A percentile compares a stretch with the other conserved stretches of the same genome.
phyloP scores from a whole-genome alignment of 2,329 filamentous ascomycete species.

The Cercospora zeae-maydis region DNA sequence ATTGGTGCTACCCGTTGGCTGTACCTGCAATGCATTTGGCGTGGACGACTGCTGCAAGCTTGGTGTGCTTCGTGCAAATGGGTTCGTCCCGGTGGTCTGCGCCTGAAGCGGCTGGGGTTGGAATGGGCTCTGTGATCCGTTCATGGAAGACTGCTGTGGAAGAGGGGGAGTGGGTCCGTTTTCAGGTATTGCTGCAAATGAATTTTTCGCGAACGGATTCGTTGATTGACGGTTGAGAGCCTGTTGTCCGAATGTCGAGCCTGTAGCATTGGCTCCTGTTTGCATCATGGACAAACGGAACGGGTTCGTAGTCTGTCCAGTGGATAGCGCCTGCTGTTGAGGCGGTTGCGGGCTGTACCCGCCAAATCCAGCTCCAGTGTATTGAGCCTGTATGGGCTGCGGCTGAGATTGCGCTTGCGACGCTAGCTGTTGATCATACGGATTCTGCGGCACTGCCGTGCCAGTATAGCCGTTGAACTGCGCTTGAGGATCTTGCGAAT shows the following conservation, averaged over 20 bases:
- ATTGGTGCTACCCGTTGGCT: slow-evolving; percentile 85
- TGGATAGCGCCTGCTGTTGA: slow-evolving; percentile 51
- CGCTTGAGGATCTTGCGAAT: slow-evolving; percentile 16
- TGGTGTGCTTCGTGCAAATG: slow-evolving; percentile 58
- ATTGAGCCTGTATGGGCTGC: slow-evolving; percentile 57
- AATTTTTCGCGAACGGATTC: slow-evolving; percentile 61
- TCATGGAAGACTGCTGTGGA: slow-evolving; percentile 20
- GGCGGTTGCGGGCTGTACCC: slow-evolving; percentile 72
- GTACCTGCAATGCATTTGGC: slow-evolving; percentile 57
- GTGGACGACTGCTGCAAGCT: slow-evolving; percentile 39
- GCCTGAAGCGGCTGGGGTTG: slow-evolving; percentile 49
- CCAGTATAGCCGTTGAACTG: slow-evolving; percentile 29
- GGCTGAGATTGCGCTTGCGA: slow-evolving; percentile 21
- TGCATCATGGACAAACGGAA: slow-evolving; percentile 87
- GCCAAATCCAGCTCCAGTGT: slow-evolving; percentile 77
- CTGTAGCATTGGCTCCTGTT: slow-evolving; percentile 24
- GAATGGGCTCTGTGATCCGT: slow-evolving; percentile 24
- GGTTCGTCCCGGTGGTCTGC: slow-evolving; percentile 67
- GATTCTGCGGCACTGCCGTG: slow-evolving; percentile 33
- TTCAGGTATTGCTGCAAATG: slow-evolving; percentile 28
- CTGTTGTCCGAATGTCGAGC: slow-evolving; percentile 19
- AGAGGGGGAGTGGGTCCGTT: slow-evolving; percentile 21
- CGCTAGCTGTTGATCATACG: slow-evolving; percentile 36
- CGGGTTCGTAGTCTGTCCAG: slow-evolving; percentile 70
- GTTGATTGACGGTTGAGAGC: slow-evolving; percentile 32